A percentile compares a stretch with the other conserved stretches of the same genome.
Conservation (phyloP, 805 yeast species). For the Blastobotrys muscicola region DNA sequence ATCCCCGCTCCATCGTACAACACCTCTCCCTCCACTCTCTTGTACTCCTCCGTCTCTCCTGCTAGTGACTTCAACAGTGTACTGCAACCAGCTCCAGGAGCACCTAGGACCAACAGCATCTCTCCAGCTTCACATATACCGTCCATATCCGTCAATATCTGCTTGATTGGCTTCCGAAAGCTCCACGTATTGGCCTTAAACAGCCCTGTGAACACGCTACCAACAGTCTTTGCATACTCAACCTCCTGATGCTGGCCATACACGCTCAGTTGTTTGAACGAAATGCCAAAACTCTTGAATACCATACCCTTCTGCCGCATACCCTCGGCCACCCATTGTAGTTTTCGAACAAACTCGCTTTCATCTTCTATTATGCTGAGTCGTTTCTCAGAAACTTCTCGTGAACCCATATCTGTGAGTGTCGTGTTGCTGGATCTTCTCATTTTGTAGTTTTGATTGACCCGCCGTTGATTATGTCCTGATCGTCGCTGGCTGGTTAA, state of each 20-base stretch:
- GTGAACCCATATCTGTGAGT: no score
- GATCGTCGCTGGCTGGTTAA: no score
- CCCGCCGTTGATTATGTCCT: no score
- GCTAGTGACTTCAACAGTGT: constrained; percentile 57
- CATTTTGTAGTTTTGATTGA: no score
- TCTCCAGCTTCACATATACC: constrained; percentile 50
- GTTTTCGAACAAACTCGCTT: not conserved
- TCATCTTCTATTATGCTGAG: no score
- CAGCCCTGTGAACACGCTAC: constrained; percentile 30
- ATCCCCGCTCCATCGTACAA: constrained; percentile 58
- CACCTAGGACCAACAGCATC: constrained; percentile 57
- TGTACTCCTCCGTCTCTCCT: constrained; percentile 42
- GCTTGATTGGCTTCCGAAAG: not conserved
- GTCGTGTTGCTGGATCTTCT: no score
- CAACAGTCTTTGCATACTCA: constrained; percentile 37
- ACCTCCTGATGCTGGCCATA: constrained; percentile 28
- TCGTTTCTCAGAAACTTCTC: no score
- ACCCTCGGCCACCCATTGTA: constrained; percentile 16
- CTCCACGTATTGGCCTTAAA: not conserved
- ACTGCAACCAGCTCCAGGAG: constrained; percentile 79
- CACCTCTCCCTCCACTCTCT: constrained; percentile 44
- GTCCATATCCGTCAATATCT: constrained; percentile 21
- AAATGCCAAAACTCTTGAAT: constrained; percentile 27
- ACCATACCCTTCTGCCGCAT: constrained; percentile 28
- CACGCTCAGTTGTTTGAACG: constrained; percentile 32